Percentiles rank a stretch among this genome's conserved stretches.
Conservation (phyloP, 306 rosid genomes). For the Purshia tridentata region DNA sequence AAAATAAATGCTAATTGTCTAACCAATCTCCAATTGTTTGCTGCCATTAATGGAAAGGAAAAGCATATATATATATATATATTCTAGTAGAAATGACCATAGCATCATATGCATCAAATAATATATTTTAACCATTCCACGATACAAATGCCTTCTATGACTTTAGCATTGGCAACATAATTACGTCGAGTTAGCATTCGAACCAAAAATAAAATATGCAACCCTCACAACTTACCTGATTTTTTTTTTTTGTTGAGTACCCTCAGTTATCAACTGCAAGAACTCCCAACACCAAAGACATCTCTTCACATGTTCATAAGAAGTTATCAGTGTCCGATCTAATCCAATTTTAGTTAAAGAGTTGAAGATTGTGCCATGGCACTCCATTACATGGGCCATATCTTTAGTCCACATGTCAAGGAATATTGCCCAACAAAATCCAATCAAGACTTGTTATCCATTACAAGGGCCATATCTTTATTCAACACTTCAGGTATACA, state of each 20-base stretch:
- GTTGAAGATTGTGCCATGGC: not conserved
- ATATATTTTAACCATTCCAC: conserved; percentile 1
- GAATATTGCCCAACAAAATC: not conserved
- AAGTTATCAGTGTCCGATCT: not conserved
- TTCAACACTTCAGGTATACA: not conserved
- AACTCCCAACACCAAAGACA: not conserved
- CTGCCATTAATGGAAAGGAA: not conserved
- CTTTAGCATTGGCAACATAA: not conserved
- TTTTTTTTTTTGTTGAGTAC: conserved; percentile 1
- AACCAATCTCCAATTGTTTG: conserved; percentile 6
- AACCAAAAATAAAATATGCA: not conserved
- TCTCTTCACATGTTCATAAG: not conserved
- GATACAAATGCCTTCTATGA: not conserved
- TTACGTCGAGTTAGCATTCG: not conserved
- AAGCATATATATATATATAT: not conserved
- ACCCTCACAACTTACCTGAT: not conserved
- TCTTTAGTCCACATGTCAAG: conserved; percentile 5
- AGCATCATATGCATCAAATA: not conserved
- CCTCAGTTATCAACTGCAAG: not conserved
- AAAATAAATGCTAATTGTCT: not conserved
- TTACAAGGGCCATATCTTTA: not conserved
- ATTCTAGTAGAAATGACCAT: not conserved
- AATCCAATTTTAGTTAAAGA: not conserved
- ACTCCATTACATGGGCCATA: not conserved
- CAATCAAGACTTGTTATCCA: not conserved